Base-by-base conservation (phyloP, 2,329 filamentous ascomycete genomes). In the Fusarium sp. region DNA sequence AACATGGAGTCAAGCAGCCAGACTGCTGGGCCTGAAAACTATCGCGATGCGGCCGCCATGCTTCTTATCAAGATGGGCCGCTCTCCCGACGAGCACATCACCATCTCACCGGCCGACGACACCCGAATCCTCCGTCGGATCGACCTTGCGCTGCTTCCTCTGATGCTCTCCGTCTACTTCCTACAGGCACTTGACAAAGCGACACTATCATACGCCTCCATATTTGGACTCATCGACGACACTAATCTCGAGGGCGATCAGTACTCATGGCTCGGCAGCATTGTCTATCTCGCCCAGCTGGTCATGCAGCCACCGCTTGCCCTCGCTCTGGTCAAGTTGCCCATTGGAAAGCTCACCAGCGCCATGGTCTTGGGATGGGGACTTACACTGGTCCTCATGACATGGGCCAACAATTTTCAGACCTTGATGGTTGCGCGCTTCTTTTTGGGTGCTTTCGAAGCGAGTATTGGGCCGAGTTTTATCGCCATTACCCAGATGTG, bases 101-200 rank as follows among this genome's bases (percentile, higher is more conserved):
- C 59, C 41, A 58, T 78, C 24, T 72, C 75, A 0, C 67, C 76
- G 5, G 72, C 70, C 40, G 75, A 78, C 43, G 70, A 77, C 39
- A 68, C 70, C 4, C 73, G 75, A 31, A 70, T 78, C 42, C 71
- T 78, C 8, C 70, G 76, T 6, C 72, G 71, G 34, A 80, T 80
- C 58, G 79, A 81, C 67, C 53, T 73, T 25, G 75, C 75, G 8
- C 72, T 81, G 24, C 73, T 80, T 7, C 73, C 77, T 1, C 70
- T 81, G 46, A 82, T 89, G 54, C 76, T 88, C 10, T 79, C 80
- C 7, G 84, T 88, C 19, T 89, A 89, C 73, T 88, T 86, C 68
- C 78, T 89, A 0, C 87, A 89, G 62, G 82, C 81, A 10, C 77
- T 88, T 6, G 87, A 89, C 75, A 89, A 89, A 72, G 82, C 85